Evolutionary conservation across 2,329 filamentous ascomycete species (phyloP), one percentile per base, ranked within the genome.

Genomic region (Sporothrix pallida): DNA sequence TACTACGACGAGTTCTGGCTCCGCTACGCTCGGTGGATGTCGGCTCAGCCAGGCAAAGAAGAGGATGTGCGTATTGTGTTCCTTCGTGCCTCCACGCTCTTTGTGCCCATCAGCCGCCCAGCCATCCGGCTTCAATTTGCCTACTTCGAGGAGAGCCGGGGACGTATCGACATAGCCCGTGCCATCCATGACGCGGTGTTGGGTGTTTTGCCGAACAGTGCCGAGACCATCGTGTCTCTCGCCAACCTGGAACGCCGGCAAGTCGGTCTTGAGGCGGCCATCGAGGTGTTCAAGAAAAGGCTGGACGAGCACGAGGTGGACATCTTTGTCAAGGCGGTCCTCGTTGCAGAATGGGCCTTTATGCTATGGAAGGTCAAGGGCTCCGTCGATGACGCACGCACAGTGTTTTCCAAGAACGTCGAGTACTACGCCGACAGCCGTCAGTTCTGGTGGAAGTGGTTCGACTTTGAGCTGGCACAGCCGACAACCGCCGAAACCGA

Each of bases 1-100:
- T 92, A 97, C 77, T 98, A 99, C 80, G 95, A 98, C 69, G 95
- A 98, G 80, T 97, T 98, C 82, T 99, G 96, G 96, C 90, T 97
- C 79, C 92, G 96, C n/a, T 99, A 97, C 82, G 93, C 92, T 17
- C 88, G 95, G 56, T 99, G 96, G 96, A 97, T 98, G 93, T 87
- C 88, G 74, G 90, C 90, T 0, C 93, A 97, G 80, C 83, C 89
- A 1, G 90, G 87, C 77, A 97, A 97, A 81, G 90, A 94, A 63
- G 93, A 98, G 80, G 95, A 98, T 80, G 91, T 95, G 6, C 92
- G 96, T 73, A 95, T 93, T 81, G 96, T 98, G 76, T 98, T 97
- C 80, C 90, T 95, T 80, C 90, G 94, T 73, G 96, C 95, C 10
- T 91, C 92, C 77, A 94, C 90, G 70, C 83, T 97, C 71, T 98